Base-by-base conservation (phyloP, 2,329 filamentous ascomycete genomes). In the Epichloe uncinata region DNA sequence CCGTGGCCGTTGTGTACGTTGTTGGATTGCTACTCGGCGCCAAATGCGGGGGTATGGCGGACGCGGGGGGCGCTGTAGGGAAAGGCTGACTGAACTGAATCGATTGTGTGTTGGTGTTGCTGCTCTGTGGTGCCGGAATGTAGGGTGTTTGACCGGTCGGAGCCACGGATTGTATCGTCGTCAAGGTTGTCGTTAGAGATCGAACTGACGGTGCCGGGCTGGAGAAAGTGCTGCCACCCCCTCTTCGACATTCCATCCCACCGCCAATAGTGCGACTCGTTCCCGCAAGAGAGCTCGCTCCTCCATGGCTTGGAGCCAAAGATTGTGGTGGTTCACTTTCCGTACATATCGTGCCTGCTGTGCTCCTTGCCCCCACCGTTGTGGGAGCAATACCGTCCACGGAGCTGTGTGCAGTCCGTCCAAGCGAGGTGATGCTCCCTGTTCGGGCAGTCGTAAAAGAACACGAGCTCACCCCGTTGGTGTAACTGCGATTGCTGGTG, bases 171-270 rank as follows among this genome's bases (percentile, higher is more conserved):
- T 91, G 87, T 52, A 94, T 89, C 0, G 87, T 94, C 0, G 87
- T 93, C 50, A 94, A 72, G 1, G 87, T 93, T 0, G 87, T 93
- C 1, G 87, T 87, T 49, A 94, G 72, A 2, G 86, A 91, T 53
- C 82, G 83, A 45, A 88, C 81, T 7, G 86, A 91, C 26, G 86
- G 86, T 35, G 86, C 84, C 2, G 87, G 86, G 12, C 86, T 90
- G 16, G 85, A 90, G 63, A 91, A 91, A 37, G 85, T 89, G 70
- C 80, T 84, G 65, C 82, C 79, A 49, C 73, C 84, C 50, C 87
- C 87, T 57, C 85, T 79, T 51, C 81, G 77, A 45, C 77, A 79
- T 4, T 85, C 82, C 45, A 84, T 61, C 9, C 80, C 84, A 45
- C 81, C 82, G 30, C 78, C 82, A 2, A 76, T 70, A 6, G 85